Evolutionary conservation across 2,329 filamentous ascomycete genomes (phyloP).

Genomic region (Fusarium odoratissimum): DNA sequence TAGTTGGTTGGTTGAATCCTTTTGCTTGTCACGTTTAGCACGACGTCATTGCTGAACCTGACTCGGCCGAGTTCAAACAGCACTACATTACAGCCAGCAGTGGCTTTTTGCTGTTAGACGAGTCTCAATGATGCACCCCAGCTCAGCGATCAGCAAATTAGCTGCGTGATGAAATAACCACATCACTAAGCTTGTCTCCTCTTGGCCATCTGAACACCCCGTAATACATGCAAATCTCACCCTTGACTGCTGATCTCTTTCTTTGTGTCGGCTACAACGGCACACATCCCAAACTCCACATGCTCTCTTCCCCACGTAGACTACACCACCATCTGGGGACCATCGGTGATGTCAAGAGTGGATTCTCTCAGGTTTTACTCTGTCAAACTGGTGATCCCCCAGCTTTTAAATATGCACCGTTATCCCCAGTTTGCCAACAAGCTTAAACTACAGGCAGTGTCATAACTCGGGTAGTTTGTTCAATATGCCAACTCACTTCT

Average conservation of each 20-base stretch:
- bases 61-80: neutral
- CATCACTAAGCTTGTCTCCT: conserved; percentile 7
- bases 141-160: conserved; percentile 1
- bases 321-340: conserved; percentile 4
- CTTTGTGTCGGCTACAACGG: conserved; percentile 26
- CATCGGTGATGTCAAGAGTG: conserved; percentile 39
- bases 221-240: neutral
- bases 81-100: neutral
- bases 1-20: neutral
- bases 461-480: neutral
- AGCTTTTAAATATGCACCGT: conserved; percentile 26
- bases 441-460: neutral
- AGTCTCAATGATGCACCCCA: neutral
- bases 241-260: conserved; percentile 8
- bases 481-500: conserved; percentile 50
- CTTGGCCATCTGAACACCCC: neutral
- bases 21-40: neutral
- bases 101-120: neutral
- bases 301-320: neutral
- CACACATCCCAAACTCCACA: conserved; percentile 24
- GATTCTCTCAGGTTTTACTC: neutral
- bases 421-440: neutral
- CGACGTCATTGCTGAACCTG: neutral
- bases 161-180: conserved; percentile 4
- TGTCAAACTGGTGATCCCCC: neutral